Percentiles rank a stretch among this genome's conserved stretches.
These are phyloP conservation scores for Moesziomyces antarcticus DNA, from an alignment of 1,284 basidiomycete genomes.

Conservation along the genomic window DNA sequence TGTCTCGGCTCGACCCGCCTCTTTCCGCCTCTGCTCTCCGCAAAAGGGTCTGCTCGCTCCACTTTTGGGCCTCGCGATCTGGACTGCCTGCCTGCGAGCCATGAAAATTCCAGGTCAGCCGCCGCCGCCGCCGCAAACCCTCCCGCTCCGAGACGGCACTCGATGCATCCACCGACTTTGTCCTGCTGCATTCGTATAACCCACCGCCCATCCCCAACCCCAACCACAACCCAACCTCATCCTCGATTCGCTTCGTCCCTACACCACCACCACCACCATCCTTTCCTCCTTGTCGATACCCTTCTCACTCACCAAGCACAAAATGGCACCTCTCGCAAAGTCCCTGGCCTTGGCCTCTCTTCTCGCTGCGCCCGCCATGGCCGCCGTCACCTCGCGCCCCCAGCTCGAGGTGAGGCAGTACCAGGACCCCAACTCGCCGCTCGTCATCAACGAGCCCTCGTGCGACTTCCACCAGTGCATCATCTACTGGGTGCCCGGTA, in stretches of 20 bases:
- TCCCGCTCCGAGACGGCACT: too few relatives aligned
- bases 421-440: slow-evolving; percentile 45
- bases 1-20: too few relatives aligned
- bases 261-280: background rate
- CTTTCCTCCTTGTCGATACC: background rate
- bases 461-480: slow-evolving; percentile 57
- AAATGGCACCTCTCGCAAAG: slow-evolving; percentile 34
- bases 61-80: too few relatives aligned
- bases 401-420: slow-evolving; percentile 39
- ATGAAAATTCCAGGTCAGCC: too few relatives aligned
- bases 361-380: slow-evolving; percentile 22
- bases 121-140: too few relatives aligned
- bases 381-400: slow-evolving; percentile 4
- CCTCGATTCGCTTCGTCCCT: slow-evolving; percentile 5
- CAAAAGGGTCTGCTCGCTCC: too few relatives aligned
- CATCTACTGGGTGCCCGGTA: slow-evolving; percentile 47
- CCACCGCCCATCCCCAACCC: too few relatives aligned
- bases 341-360: slow-evolving; percentile 13
- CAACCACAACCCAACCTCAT: background rate
- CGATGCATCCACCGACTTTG: too few relatives aligned
- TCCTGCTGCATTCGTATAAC: too few relatives aligned
- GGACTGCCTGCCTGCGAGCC: too few relatives aligned
- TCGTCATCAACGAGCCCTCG: slow-evolving; percentile 48
- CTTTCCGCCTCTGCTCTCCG: too few relatives aligned
- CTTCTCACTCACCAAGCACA: background rate